Evolutionary conservation across 176 grass and related monocot species (phyloP), one percentile per base, ranked within the genome.

Genomic region (Saccharum officinarum): DNA sequence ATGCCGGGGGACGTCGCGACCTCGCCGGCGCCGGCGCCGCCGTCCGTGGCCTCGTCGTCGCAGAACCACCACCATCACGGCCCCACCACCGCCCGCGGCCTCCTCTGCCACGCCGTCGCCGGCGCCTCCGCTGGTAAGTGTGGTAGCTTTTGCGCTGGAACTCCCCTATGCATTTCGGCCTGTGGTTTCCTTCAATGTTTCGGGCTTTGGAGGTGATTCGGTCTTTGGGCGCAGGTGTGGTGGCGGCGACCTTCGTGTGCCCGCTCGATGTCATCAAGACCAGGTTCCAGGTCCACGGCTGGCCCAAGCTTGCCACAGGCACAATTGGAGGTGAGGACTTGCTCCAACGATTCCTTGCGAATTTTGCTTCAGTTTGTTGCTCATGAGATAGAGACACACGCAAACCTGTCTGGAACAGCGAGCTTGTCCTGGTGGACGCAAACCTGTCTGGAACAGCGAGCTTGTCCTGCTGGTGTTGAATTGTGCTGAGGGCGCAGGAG

Each of bases 201-300:
- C 8, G 3, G 22, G 16, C 13, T 23, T 34, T 79, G 49, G 15
- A 57, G 57, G 75, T 36, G 66, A 49, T 16, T 66, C 55, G 40
- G 70, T 30, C 40, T 63, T 20, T 62, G 6, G 30, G n/a, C 22
- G 67, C 75, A 99, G 94, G 97, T 66, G 92, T 89, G 20, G 87
- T 99, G 55, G 97, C 93, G 3, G 94, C 97, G 30, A 96, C 97
- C 46, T 99, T 99, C n/a, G 97, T 99, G 67, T 99, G 97, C 83
- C 97, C 97, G 55, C 84, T 99, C 23, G 97, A 99, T 66, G 97
- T 99, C 47, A 91, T 99, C 94, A 99, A 99, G 87, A 99, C 94
- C 2, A 96, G 97, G 85, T 95, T 99, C 49, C 97, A 99, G 87
- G 97, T 99, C 9, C 92, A 92, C 74, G 97, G 97, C 54, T 89